These are phyloP conservation scores for Fusarium sp. DNA, from an alignment of 2,329 filamentous ascomycete genomes.

Conservation along the genomic window DNA sequence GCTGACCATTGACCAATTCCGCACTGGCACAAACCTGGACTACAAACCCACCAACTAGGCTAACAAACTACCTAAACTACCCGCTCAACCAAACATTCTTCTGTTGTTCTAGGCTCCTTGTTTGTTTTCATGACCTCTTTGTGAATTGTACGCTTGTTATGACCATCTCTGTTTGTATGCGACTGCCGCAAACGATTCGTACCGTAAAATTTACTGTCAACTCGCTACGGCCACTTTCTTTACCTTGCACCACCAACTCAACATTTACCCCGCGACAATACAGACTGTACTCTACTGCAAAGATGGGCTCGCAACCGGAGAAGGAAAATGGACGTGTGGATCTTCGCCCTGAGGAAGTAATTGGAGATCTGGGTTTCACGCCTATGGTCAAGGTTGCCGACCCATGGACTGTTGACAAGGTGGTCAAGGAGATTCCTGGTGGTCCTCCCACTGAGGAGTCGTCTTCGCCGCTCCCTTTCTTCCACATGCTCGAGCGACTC, in stretches of 20 bases:
- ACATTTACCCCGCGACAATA: conserved; percentile 23
- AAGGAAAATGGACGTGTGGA: conserved; percentile 31
- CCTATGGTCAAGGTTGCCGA: conserved; percentile 53
- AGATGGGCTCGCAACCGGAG: conserved; percentile 45
- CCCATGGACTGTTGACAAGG: conserved; percentile 67
- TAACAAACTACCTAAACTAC: not conserved
- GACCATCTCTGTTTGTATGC: not conserved
- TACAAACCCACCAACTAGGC: not conserved
- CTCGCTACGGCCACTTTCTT: not conserved
- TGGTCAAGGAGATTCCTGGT: conserved; percentile 70
- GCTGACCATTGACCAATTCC: conserved; percentile 22
- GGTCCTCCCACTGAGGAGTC: conserved; percentile 65
- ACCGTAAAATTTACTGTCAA: not conserved
- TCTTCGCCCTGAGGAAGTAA: conserved; percentile 20
- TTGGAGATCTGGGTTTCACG: conserved; percentile 47
- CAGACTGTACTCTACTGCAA: conserved; percentile 4
- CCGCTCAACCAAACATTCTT: conserved; percentile 6
- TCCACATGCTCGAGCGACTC: conserved; percentile 91
- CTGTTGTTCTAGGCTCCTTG: not conserved
- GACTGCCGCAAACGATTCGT: not conserved
- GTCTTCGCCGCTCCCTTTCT: conserved; percentile 84
- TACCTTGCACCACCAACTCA: not conserved
- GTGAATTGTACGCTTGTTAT: conserved; percentile 13
- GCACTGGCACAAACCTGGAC: conserved; percentile 8
- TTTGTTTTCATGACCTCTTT: not conserved